Base-by-base conservation (phyloP, 345 rosid species). In the Rubroshorea leprosula region DNA sequence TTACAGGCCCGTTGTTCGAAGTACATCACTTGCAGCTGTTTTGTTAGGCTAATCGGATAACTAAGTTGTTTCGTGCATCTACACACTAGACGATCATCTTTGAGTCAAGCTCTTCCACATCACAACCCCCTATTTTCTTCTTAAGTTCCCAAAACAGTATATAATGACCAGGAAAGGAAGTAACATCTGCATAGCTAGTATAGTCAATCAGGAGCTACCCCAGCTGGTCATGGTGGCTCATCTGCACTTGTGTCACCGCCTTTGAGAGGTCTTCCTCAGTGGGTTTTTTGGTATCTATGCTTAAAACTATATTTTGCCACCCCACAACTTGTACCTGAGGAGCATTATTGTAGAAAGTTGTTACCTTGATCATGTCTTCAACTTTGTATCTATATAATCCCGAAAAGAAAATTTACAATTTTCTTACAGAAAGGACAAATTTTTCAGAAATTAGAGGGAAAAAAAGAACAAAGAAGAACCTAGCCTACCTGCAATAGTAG, bases 401-500 rank as follows among this genome's bases (percentile, higher is more conserved):
- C 80, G 70, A 27, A 41, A 11, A 14, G 54, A 9, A 26, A n/a
- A n/a, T n/a, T 0, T n/a, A 53, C 1, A 48, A n/a, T 10, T 1
- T 3, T 6, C 9, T 7, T 5, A 44, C 14, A 2, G 5, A 15
- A 16, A 16, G 19, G 17, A 6, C 19, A 44, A 2, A 16, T 44
- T 14, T 9, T 15, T 44, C 6, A 44, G 2, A 44, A 15, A 14
- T 1, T 44, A 11, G 48, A 15, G 26, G 22, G 11, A 60, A 58
- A 38, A 16, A 44, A 21, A 26, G 31, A 51, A 41, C n/a, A n/a
- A n/a, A n/a, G n/a, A n/a, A n/a, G n/a, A n/a, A n/a, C n/a, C n/a
- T n/a, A 14, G 59, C 64, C 51, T 12, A 79, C 97, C 97, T 50
- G 91, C 72, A 68, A 77, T 82, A 54, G 97, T 89, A 27, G 97